phyloP scores from a whole-genome alignment of 2,329 filamentous ascomycete species.

The Colletotrichum melonis region DNA sequence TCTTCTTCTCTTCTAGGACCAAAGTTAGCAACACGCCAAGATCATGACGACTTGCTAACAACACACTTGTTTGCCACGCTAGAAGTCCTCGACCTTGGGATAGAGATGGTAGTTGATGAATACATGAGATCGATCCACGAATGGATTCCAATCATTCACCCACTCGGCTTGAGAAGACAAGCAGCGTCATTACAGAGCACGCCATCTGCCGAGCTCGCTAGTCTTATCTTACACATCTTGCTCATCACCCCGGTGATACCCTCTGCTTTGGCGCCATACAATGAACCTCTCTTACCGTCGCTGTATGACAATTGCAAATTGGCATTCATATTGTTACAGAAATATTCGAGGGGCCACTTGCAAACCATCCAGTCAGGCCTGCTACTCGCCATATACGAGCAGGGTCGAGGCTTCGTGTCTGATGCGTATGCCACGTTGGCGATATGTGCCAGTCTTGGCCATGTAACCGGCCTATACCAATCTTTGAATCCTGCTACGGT shows the following conservation, averaged over 20 bases:
- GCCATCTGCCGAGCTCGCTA: not conserved
- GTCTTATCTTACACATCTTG: not conserved
- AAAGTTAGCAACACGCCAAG: not conserved
- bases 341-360: not conserved
- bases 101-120: not conserved
- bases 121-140: not conserved
- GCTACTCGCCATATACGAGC: not conserved
- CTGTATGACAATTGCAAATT: not conserved
- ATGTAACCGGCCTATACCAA: not conserved
- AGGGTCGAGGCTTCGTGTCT: not conserved
- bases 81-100: not conserved
- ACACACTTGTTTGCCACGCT: not conserved
- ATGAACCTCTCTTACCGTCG: not conserved
- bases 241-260: not conserved
- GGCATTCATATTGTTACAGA: not conserved
- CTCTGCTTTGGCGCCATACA: not conserved
- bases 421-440: not conserved
- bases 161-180: not conserved
- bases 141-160: not conserved
- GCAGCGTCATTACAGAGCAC: not conserved
- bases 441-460: not conserved
- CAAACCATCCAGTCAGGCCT: not conserved
- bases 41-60: not conserved
- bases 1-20: too few relatives aligned
- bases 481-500: not conserved